Percentiles rank a stretch among this genome's conserved stretches.
These are phyloP conservation scores for Neurospora tetrasperma DNA, from an alignment of 495 filamentous ascomycete species.

Conservation along the genomic window DNA sequence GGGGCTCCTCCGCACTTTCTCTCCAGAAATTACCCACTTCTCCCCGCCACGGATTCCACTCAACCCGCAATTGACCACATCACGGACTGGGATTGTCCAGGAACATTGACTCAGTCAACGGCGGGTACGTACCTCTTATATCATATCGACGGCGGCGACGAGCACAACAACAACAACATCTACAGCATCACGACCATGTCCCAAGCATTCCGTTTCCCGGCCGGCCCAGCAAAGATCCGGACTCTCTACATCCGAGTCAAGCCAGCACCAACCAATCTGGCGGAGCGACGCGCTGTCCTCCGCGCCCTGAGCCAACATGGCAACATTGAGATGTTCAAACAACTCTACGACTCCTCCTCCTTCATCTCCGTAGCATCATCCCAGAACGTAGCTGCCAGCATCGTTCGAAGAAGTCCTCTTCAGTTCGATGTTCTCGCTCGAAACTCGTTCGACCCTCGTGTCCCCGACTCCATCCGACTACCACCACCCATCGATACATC, in stretches of 20 bases:
- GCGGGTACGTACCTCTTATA: background rate
- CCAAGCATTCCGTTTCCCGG: background rate
- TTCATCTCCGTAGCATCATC: conserved; percentile 29
- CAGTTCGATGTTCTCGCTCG: conserved; percentile 11
- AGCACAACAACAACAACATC: background rate
- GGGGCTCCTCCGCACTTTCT: background rate
- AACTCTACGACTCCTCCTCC: conserved; percentile 41
- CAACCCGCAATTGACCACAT: background rate
- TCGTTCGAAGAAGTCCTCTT: conserved; percentile 20
- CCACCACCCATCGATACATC: background rate
- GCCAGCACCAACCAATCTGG: conserved; percentile 53
- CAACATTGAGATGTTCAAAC: conserved; percentile 66
- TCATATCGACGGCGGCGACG: background rate
- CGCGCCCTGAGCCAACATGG: conserved; percentile 64
- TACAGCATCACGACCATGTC: background rate
- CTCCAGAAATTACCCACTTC: background rate
- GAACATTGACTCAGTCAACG: background rate
- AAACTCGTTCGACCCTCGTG: background rate
- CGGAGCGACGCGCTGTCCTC: conserved; percentile 63
- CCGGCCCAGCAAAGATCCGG: conserved; percentile 5
- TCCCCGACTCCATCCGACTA: background rate
- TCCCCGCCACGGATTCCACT: background rate
- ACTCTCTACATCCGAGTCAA: conserved; percentile 53
- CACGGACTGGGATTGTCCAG: background rate
- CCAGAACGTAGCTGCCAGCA: conserved; percentile 9